Conservation (phyloP, 352 stramenopile species). For the Thalassiosira hispida region DNA sequence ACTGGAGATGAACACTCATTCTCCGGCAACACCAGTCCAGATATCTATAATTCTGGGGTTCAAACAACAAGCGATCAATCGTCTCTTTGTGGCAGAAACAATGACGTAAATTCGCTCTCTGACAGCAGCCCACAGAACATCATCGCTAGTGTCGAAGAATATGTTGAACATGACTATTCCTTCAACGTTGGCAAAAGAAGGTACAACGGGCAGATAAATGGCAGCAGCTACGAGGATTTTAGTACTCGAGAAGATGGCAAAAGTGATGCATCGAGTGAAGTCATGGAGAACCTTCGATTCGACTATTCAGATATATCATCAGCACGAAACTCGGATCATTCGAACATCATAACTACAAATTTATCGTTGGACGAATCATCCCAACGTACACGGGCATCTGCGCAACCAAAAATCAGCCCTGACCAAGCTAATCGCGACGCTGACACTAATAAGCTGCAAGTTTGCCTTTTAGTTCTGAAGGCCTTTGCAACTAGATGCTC, state of each 20-base stretch:
- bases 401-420: not conserved
- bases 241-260: not conserved
- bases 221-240: not conserved
- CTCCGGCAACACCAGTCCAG: too few relatives aligned
- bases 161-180: not conserved
- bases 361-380: not conserved
- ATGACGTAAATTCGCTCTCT: too few relatives aligned
- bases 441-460: not conserved
- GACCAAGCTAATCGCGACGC: not conserved
- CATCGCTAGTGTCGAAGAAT: not conserved
- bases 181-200: conserved; percentile 1
- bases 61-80: too few relatives aligned
- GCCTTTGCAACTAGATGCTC: conserved; percentile 26
- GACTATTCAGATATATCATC: not conserved
- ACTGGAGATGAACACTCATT: too few relatives aligned
- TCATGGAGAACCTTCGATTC: conserved; percentile 1
- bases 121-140: too few relatives aligned
- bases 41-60: too few relatives aligned
- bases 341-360: not conserved
- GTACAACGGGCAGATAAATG: not conserved
- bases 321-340: not conserved
- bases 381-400: not conserved
- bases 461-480: conserved; percentile 10
- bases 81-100: too few relatives aligned
- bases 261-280: conserved; percentile 8